phyloP scores from a whole-genome alignment of 305 asterid species.

The Fraxinus platypoda region DNA sequence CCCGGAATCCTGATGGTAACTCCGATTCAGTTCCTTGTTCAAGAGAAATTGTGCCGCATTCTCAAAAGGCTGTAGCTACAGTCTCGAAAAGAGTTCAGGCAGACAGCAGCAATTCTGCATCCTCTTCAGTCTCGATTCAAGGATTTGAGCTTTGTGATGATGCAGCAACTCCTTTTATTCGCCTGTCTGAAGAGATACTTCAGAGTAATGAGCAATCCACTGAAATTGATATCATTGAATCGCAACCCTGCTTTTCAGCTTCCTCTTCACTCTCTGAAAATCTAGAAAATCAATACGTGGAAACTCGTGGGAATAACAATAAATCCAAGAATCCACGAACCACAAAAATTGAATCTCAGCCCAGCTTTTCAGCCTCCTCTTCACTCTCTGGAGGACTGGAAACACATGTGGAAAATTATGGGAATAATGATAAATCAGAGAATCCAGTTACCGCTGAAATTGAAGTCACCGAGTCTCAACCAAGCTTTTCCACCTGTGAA shows the following conservation, averaged over 20 bases:
- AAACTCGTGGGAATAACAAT: not conserved
- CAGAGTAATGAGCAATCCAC: conserved; percentile 37
- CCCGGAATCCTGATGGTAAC: conserved; percentile 37
- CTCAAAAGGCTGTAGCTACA: conserved; percentile 35
- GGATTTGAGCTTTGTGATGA: conserved; percentile 71
- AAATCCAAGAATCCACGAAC: not conserved
- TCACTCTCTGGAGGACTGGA: conserved; percentile 31
- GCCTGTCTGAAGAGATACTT: conserved; percentile 36
- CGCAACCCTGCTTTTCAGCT: conserved; percentile 30
- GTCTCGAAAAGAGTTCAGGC: conserved; percentile 50
- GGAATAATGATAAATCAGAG: conserved; percentile 19
- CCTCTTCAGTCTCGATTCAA: conserved; percentile 71
- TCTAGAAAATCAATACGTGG: conserved; percentile 18
- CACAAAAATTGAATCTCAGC: conserved; percentile 18
- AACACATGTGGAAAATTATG: conserved; percentile 24
- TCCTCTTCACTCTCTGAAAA: conserved; percentile 38
- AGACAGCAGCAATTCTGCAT: conserved; percentile 75
- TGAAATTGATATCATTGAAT: conserved; percentile 31
- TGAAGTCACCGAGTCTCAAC: conserved; percentile 49
- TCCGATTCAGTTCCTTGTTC: conserved; percentile 33
- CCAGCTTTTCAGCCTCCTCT: conserved; percentile 31
- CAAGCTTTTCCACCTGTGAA: conserved; percentile 51
- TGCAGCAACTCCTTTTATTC: conserved; percentile 40
- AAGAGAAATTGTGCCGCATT: conserved; percentile 39
- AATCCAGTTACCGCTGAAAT: conserved; percentile 43